Base-by-base conservation (phyloP, 2,329 filamentous ascomycete genomes). In the Clathrospora elynae region DNA sequence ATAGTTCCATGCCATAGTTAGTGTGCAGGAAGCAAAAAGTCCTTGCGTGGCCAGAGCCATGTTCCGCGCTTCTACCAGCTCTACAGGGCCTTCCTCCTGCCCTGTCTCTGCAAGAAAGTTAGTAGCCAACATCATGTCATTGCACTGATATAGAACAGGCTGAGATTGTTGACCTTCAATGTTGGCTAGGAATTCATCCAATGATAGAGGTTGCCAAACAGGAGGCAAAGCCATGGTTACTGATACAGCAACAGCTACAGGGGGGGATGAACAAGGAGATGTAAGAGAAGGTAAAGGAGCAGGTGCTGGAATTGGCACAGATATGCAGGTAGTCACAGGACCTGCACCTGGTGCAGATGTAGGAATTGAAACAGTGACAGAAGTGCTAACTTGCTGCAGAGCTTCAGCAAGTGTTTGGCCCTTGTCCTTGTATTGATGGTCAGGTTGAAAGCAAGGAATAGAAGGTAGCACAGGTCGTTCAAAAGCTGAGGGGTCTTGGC, bases 1-100 rank as follows among this genome's bases (percentile, higher is more conserved):
- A 46, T 53, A 53, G 46, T 49, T 53, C 46, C 29, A 49, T 17
- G 49, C 45, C 32, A 49, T 49, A 43, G 49, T 48, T 18, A 26
- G 49, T 20, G 45, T 49, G 22, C 38, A 46, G 12, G 35, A 43
- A 37, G 19, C 13, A 13, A 43, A 42, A 24, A 46, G 42, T 23
- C 47, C 47, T 20, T 51, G 22, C 18, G 32, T 31, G 34, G 47
- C 42, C 6, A 51, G 37, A 36, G 44, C 44, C 30, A 46, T 51
- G 18, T 48, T 48, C 13, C 35, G 42, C 14, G 39, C 39, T 30
- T 46, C 43, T 33, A 46, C 48, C 18, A 51, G 12, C 44, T 53
- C 45, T 38, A 37, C 23, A 14, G 31, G 45, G 28, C 49, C 38
- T 9, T 24, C 42, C 20, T 49, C 36, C 43, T 53, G 39, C 18